Evolutionary conservation across 1,284 basidiomycete species (phyloP), one percentile per base, ranked within the genome.

Genomic region (Paramarasmius palmivorus): DNA sequence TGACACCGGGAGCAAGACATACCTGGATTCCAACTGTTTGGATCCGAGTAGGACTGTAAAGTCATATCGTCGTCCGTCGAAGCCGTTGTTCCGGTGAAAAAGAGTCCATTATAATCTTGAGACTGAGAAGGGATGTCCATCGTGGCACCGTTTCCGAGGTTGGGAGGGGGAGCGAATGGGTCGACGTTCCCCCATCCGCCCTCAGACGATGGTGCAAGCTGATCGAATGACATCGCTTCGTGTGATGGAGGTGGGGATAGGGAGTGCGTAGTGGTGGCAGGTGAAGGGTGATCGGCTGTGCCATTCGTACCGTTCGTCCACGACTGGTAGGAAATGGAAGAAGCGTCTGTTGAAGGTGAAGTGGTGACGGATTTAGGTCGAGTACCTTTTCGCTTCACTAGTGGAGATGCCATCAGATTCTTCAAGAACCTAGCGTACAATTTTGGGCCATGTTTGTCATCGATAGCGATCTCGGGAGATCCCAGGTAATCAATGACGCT

Each of bases 391-490:
- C 44, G 44, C 29, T 26, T 26, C 6, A 46, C 22, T 29, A 46
- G 14, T 17, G 84, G 78, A 14, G 75, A 76, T 29, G 77, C 77
- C n/a, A 92, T 77, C 2, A 91, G 77, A 29, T 83, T 80, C 44
- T 79, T 76, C 34, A 92, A 74, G 78, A 91, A 92, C 46, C 81
- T 82, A 0, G 90, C 81, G 65, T 90, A 91, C 5, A 90, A 73
- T 61, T 83, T 84, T 4, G 88, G 88, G 1, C 84, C 86, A 63
- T 91, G 88, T 5, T 81, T 83, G 36, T 90, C 86, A 66, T 92
- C 89, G 54, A 90, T 76, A 17, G 81, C 81, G 17, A 92, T 79
- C 49, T 87, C 83, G 1, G 84, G 75, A 0, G 83, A 82, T 3
- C 78, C 76, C 2, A 89, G 74, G 7, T 90, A 74, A 57, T 88